phyloP scores from a whole-genome alignment of 2,329 filamentous ascomycete genomes.

The Ceratocystis alfenasii region DNA sequence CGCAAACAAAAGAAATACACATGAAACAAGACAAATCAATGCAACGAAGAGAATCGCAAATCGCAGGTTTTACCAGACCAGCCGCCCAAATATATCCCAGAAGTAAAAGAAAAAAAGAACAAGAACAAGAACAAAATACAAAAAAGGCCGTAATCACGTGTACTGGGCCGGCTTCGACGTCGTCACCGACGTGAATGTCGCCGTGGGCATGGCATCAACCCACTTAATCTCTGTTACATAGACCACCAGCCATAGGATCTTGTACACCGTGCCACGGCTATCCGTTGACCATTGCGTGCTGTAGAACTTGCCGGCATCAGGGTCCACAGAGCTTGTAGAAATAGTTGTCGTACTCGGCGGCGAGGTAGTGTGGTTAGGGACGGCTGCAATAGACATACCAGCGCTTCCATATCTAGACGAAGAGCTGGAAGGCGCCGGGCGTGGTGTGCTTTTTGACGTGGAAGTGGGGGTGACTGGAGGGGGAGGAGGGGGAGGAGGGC shows the following conservation, averaged over 20 bases:
- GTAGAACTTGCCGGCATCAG: conserved; percentile 30
- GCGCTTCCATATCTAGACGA: background rate
- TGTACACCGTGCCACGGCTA: conserved; percentile 38
- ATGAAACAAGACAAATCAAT: conserved; percentile 1
- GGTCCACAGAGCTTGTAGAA: conserved; percentile 27
- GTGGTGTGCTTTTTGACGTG: background rate
- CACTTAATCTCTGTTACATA: conserved; percentile 41
- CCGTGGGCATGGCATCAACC: conserved; percentile 27
- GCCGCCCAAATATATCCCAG: conserved; percentile 8
- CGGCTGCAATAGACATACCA: background rate
- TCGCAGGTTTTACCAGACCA: background rate
- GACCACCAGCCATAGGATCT: conserved; percentile 47
- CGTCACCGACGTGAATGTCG: background rate
- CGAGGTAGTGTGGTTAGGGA: background rate
- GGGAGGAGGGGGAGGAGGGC: conserved; percentile 17
- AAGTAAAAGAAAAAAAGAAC: conserved; percentile 1
- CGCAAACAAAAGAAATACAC: background rate
- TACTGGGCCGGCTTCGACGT: background rate
- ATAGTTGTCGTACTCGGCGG: conserved; percentile 21
- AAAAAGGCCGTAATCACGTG: background rate
- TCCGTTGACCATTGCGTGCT: conserved; percentile 43
- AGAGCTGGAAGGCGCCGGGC: conserved; percentile 7
- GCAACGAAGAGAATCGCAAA: background rate
- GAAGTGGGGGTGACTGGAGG: background rate
- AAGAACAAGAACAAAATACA: background rate